A percentile compares a stretch with the other conserved stretches of the same genome.
Conservation (phyloP, 169 alveolate species). For the Plasmodium malariae region DNA sequence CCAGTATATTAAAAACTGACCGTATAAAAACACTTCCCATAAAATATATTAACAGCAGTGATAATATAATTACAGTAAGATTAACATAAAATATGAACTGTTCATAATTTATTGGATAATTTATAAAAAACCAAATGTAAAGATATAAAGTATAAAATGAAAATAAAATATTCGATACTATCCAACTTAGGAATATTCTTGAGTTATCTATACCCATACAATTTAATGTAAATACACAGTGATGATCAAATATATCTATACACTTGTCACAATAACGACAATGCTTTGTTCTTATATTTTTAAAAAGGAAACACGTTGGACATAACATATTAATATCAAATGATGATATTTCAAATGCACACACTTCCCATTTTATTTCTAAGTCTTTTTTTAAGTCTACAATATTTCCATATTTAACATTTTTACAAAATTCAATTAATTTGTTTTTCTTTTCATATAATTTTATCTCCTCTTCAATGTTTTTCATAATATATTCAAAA, state of each 20-base stretch:
- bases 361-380: slow-evolving; percentile 12
- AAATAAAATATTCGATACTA: slow-evolving; percentile 30
- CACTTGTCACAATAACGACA: slow-evolving; percentile 94
- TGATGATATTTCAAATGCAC: slow-evolving; percentile 19
- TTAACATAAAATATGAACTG: not conserved
- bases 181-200: slow-evolving; percentile 50
- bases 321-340: slow-evolving; percentile 60
- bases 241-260: slow-evolving; percentile 95
- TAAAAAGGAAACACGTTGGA: slow-evolving; percentile 67
- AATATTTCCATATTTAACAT: slow-evolving; percentile 27
- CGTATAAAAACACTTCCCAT: slow-evolving; percentile 46
- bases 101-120: not conserved
- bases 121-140: slow-evolving; percentile 1
- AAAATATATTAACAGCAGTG: slow-evolving; percentile 9
- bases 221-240: slow-evolving; percentile 85
- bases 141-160: slow-evolving; percentile 10
- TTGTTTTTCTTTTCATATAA: slow-evolving; percentile 31
- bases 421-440: slow-evolving; percentile 9
- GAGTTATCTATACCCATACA: slow-evolving; percentile 72
- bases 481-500: slow-evolving; percentile 31
- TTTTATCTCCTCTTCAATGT: slow-evolving; percentile 37
- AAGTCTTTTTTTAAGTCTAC: slow-evolving; percentile 7
- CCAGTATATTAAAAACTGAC: slow-evolving; percentile 46
- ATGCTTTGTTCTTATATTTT: slow-evolving; percentile 94
- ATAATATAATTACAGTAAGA: slow-evolving; percentile 10